Conservation (phyloP, 148 eudicot genomes). For the Chenopodium berlandieri region DNA sequence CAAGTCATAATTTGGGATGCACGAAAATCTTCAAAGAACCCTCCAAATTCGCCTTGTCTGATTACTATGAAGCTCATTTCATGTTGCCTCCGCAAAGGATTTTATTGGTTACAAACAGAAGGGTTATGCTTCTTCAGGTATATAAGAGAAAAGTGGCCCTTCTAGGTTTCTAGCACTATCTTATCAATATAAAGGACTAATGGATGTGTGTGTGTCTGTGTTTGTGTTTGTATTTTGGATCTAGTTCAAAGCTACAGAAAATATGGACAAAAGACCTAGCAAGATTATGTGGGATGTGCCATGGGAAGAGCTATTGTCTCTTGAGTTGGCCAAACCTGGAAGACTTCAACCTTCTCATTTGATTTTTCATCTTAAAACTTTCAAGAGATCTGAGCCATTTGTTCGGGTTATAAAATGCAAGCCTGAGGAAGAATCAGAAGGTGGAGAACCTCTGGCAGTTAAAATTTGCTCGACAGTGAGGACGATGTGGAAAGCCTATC, state of each 20-base stretch:
- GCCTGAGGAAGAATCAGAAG: constrained; percentile 55
- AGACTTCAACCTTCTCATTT: constrained; percentile 63
- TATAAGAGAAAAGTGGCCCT: constrained; percentile 8
- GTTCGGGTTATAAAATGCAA: constrained; percentile 84
- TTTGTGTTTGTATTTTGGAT: constrained; percentile 17
- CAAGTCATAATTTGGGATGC: constrained; percentile 86
- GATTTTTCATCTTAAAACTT: constrained; percentile 80
- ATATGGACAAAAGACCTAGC: constrained; percentile 82
- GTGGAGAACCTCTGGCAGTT: constrained; percentile 63
- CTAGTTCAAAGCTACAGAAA: constrained; percentile 64
- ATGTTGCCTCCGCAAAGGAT: constrained; percentile 69
- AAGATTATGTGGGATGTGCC: constrained; percentile 97
- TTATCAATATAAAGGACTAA: background rate
- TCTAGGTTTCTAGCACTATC: background rate
- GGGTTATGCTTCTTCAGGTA: constrained; percentile 92
- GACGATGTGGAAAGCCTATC: constrained; percentile 84
- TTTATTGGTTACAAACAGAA: constrained; percentile 74
- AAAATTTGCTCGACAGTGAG: constrained; percentile 72
- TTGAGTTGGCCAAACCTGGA: constrained; percentile 88
- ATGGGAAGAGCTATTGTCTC: constrained; percentile 86
- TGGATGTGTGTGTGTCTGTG: background rate
- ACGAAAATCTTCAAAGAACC: constrained; percentile 97
- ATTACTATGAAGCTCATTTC: constrained; percentile 90
- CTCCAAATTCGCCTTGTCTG: constrained; percentile 92
- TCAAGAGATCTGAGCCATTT: constrained; percentile 68